These are phyloP conservation scores for Suillus lakei DNA, from an alignment of 768 basidiomycete species.

Conservation along the genomic window DNA sequence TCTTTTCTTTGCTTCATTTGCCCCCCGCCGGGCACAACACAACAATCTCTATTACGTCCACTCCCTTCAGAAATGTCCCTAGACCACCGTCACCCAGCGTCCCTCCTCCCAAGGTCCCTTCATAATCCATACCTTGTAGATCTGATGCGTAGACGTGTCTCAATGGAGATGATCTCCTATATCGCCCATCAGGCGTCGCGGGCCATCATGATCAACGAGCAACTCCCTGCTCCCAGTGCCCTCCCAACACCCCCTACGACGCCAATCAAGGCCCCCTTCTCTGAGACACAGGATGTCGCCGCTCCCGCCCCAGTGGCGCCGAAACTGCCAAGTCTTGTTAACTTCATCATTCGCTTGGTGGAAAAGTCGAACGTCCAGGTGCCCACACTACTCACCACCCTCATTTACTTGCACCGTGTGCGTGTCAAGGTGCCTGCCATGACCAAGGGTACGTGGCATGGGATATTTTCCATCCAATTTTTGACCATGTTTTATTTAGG, in stretches of 20 bases:
- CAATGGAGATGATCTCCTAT: slow-evolving; percentile 84
- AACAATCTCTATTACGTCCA: slow-evolving; percentile 38
- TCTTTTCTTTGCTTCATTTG: slow-evolving; percentile 25
- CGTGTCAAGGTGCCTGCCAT: slow-evolving; percentile 77
- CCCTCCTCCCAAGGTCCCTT: slow-evolving; percentile 72
- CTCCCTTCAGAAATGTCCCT: slow-evolving; percentile 40
- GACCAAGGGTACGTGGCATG: slow-evolving; percentile 71
- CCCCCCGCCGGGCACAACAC: slow-evolving; percentile 13
- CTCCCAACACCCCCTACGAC: slow-evolving; percentile 74
- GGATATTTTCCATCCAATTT: slow-evolving; percentile 1
- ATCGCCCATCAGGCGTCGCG: slow-evolving; percentile 79
- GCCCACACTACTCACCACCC: slow-evolving; percentile 85
- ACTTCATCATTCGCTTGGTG: slow-evolving; percentile 85
- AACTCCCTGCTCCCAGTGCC: slow-evolving; percentile 32
- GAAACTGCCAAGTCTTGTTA: slow-evolving; percentile 70
- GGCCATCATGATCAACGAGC: slow-evolving; percentile 74
- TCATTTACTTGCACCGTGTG: slow-evolving; percentile 91
- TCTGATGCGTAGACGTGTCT: slow-evolving; percentile 78
- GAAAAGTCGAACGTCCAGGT: slow-evolving; percentile 87
- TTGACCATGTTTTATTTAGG: slow-evolving; percentile 39
- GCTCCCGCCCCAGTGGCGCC: slow-evolving; percentile 20
- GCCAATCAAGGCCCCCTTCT: slow-evolving; percentile 51
- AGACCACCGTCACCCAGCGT: slow-evolving; percentile 69
- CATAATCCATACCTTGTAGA: slow-evolving; percentile 85
- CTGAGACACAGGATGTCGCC: slow-evolving; percentile 31